phyloP scores from a whole-genome alignment of 2,329 filamentous ascomycete species.

The Trichoderma arundinaceum region DNA sequence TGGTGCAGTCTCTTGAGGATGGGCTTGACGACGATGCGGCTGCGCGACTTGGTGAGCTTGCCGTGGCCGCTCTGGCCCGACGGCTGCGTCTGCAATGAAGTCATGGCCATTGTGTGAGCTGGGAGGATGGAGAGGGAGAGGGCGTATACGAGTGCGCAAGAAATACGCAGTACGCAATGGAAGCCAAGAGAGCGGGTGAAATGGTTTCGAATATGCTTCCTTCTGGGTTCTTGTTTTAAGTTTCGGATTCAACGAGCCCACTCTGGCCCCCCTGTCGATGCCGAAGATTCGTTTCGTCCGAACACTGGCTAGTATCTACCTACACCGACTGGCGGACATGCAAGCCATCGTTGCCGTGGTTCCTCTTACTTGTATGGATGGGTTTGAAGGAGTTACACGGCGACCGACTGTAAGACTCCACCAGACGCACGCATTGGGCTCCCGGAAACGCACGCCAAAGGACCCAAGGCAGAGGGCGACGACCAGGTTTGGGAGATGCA shows the following conservation, averaged over 20 bases:
- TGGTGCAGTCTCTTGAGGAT: conserved; percentile 63
- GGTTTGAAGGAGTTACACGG: conserved; percentile 31
- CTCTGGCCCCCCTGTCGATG: conserved; percentile 14
- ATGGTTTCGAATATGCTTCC: conserved; percentile 24
- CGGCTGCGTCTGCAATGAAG: conserved; percentile 42
- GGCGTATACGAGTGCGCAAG: background rate
- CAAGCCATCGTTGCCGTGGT: conserved; percentile 32
- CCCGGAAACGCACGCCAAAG: conserved; percentile 24
- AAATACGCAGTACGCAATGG: conserved; percentile 6
- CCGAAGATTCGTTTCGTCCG: conserved; percentile 26
- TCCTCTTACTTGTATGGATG: conserved; percentile 27
- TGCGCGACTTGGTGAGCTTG: conserved; percentile 52
- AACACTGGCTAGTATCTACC: conserved; percentile 15
- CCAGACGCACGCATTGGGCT: conserved; percentile 18
- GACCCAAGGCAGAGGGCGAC: conserved; percentile 16
- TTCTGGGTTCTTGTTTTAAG: conserved; percentile 30
- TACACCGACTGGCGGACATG: conserved; percentile 28
- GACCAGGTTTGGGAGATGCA: conserved; percentile 5
- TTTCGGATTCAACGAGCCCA: conserved; percentile 22
- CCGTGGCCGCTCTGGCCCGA: conserved; percentile 33
- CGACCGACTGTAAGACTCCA: conserved; percentile 27
- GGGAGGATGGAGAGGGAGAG: background rate
- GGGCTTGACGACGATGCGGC: conserved; percentile 61
- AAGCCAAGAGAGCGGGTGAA: background rate
- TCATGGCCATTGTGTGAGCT: conserved; percentile 29